Evolutionary conservation across 148 eudicot species (phyloP).

Genomic region (Camellia sinensis): DNA sequence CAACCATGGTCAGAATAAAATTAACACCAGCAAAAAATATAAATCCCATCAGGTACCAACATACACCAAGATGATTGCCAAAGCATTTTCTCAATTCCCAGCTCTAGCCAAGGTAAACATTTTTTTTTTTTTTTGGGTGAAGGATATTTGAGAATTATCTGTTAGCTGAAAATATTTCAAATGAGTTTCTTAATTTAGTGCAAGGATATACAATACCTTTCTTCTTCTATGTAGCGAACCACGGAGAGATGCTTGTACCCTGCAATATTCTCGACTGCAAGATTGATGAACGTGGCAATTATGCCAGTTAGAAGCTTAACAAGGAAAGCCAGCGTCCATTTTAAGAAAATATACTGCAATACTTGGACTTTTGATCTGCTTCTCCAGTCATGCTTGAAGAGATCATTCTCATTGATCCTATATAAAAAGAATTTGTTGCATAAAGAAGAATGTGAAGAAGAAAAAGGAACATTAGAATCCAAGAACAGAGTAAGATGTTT

Average conservation of each 20-base stretch:
- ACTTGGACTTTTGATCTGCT: constrained; percentile 36
- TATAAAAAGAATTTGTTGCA: no score
- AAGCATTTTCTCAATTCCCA: no score
- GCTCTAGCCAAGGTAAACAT: no score
- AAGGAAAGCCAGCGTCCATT: constrained; percentile 51
- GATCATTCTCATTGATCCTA: no score
- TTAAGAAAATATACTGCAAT: constrained; percentile 44
- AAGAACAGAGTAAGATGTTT: constrained; percentile 17
- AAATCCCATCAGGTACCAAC: constrained; percentile 70
- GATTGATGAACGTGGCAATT: constrained; percentile 49
- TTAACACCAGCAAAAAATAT: constrained; percentile 48
- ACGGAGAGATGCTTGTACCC: constrained; percentile 45
- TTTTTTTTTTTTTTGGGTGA: no score
- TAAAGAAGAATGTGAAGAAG: background rate
- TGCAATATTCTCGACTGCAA: constrained; percentile 57
- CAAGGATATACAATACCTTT: no score
- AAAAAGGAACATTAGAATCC: no score
- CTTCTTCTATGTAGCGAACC: constrained; percentile 29
- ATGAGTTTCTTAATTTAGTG: no score
- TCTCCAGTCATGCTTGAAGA: no score
- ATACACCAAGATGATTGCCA: constrained; percentile 17
- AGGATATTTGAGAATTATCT: no score
- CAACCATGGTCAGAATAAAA: constrained; percentile 34
- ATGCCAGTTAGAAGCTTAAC: constrained; percentile 50
- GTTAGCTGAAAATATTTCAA: no score